Evolutionary conservation across 1,139 yeast species (phyloP), one percentile per base, ranked within the genome.

Genomic region (Zygotorulaspora mrakii): DNA sequence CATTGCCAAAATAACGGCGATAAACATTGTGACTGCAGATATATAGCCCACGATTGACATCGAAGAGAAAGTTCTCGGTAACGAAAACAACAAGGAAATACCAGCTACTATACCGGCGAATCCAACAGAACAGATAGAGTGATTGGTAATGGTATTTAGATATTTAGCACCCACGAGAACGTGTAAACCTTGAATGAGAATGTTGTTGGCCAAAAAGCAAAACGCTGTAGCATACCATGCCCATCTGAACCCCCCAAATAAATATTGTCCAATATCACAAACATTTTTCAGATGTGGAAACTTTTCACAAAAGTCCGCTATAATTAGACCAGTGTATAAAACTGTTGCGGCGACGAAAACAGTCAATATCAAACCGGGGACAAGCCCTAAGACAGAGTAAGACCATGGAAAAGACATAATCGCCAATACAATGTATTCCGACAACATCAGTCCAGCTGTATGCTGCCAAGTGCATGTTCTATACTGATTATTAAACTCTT

Each of bases 401-500:
- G 81, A 73, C 80, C 81, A 75, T 0, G 83, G 83, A 54, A 77
- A 77, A 13, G 80, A 74, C 74, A 77, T 70, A 44, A 76, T 76
- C 8, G 82, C 82, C 46, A 77, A 64, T 51, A 81, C 77, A 26
- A 77, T 75, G 57, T 77, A 77, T 55, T 77, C 82, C 3, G 79
- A 73, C 46, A 77, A 74, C 39, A 77, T 61, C 31, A 77, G 65
- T 5, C 79, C 79, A 0, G 81, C 77, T 0, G 82, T 75, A 48
- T 69, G 72, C 45, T 70, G 73, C 80, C 81, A 74, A 20, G 79
- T 71, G 48, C 80, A 74, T 31, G 73, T 65, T 39, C 75, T 60
- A 49, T 74, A 76, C 57, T 74, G 69, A 59, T 75, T 74, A 11
- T 55, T 56, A 28, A 59, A 58, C 18, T 47, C 57, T 12, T 50